A percentile compares a stretch with the other conserved stretches of the same genome.
Evolutionary conservation across 129 eudicot genomes (phyloP).

Genomic region (Sambucus nigra): DNA sequence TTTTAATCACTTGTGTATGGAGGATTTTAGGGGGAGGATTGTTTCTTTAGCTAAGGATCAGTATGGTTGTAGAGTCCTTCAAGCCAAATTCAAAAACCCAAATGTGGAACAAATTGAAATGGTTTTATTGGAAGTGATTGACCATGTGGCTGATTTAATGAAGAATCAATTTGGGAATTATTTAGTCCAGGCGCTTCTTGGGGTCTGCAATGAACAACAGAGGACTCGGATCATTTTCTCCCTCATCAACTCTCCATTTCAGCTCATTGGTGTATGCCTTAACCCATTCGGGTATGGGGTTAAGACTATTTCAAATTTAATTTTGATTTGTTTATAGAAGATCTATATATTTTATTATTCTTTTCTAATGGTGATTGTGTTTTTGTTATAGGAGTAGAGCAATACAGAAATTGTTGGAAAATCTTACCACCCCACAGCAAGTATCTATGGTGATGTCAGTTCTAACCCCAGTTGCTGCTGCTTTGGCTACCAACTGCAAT

Average conservation of each 20-base stretch:
- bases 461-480: slow-evolving; percentile 34
- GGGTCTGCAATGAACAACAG: slow-evolving; percentile 54
- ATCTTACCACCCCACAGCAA: slow-evolving; percentile 25
- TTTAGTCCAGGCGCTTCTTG: slow-evolving; percentile 45
- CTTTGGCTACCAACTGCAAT: slow-evolving; percentile 41
- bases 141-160: slow-evolving; percentile 37
- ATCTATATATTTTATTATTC: background rate
- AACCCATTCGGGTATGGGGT: slow-evolving; percentile 56
- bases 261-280: slow-evolving; percentile 35
- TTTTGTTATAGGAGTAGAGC: slow-evolving; percentile 31
- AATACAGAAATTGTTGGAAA: slow-evolving; percentile 48
- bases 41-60: slow-evolving; percentile 36
- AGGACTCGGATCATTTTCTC: slow-evolving; percentile 35
- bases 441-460: slow-evolving; percentile 31
- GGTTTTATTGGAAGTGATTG: slow-evolving; percentile 38
- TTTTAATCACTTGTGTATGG: slow-evolving; percentile 10
- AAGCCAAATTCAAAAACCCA: slow-evolving; percentile 28
- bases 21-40: slow-evolving; percentile 35
- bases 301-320: background rate
- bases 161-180: slow-evolving; percentile 43
- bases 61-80: slow-evolving; percentile 28
- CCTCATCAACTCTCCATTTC: slow-evolving; percentile 23
- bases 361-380: slow-evolving; percentile 6
- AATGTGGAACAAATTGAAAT: slow-evolving; percentile 34
- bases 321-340: background rate